phyloP scores from a whole-genome alignment of 768 basidiomycete species.

The Mycena crocata region DNA sequence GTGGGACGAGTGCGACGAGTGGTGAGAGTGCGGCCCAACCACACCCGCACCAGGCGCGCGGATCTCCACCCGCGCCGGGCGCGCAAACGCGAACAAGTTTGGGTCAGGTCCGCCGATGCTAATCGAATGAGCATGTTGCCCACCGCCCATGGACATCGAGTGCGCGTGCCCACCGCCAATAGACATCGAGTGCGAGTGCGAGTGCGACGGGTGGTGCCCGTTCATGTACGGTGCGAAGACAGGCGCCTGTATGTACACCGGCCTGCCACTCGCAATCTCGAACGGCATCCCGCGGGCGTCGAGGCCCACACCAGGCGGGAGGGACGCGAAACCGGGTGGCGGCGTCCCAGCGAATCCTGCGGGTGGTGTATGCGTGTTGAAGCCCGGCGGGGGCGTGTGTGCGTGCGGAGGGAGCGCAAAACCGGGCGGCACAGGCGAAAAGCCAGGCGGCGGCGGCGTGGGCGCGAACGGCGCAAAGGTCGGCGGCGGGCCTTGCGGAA shows the following conservation, averaged over 20 bases:
- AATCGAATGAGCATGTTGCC: neutral
- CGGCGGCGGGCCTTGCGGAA: neutral
- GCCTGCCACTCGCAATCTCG: conserved; percentile 84
- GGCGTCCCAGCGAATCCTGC: conserved; percentile 7
- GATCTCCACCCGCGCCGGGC: conserved; percentile 30
- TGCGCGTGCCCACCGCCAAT: too few relatives aligned
- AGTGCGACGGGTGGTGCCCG: conserved; percentile 46
- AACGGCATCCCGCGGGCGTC: conserved; percentile 84
- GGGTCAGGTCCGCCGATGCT: conserved; percentile 10
- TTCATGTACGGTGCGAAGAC: conserved; percentile 58
- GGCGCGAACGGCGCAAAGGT: conserved; percentile 17
- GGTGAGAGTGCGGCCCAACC: too few relatives aligned
- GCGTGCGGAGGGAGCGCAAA: neutral
- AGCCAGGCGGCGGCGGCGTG: conserved; percentile 8
- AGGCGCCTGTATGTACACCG: conserved; percentile 74
- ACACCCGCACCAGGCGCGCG: conserved; percentile 18
- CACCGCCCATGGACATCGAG: neutral
- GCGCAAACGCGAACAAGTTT: conserved; percentile 30
- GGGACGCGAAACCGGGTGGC: conserved; percentile 45
- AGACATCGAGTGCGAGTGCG: conserved; percentile 13
- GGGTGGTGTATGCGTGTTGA: conserved; percentile 6
- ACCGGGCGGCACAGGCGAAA: too few relatives aligned
- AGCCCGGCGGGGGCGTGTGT: conserved; percentile 5
- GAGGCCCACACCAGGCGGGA: conserved; percentile 81
- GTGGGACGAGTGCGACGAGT: too few relatives aligned